Evolutionary conservation across 345 rosid genomes (phyloP).

Genomic region (Populus deltoides): DNA sequence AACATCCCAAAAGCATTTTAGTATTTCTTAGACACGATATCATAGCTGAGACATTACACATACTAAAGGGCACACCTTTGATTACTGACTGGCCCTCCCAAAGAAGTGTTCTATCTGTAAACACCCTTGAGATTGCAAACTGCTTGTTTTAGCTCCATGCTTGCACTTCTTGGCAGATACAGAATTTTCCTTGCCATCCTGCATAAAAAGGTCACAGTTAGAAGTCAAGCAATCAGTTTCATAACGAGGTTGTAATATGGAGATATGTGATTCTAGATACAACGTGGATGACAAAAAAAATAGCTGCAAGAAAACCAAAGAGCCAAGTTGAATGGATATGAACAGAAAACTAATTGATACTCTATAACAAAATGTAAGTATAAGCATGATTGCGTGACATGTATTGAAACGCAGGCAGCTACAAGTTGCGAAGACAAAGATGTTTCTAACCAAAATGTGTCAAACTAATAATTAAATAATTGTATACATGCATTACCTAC

Average conservation of each 20-base stretch:
- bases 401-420: background rate
- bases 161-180: conserved; percentile 58
- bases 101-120: conserved; percentile 88
- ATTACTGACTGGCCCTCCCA: conserved; percentile 49
- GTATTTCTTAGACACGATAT: background rate
- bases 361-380: background rate
- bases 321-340: background rate
- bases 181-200: conserved; percentile 48
- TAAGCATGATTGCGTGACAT: background rate
- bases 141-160: conserved; percentile 44
- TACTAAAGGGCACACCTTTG: background rate
- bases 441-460: background rate
- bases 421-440: too few species aligned
- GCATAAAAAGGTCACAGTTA: conserved; percentile 8
- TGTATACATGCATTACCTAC: conserved; percentile 34
- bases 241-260: background rate
- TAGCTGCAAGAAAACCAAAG: background rate
- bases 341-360: background rate
- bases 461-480: background rate
- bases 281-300: background rate
- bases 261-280: background rate
- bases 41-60: background rate
- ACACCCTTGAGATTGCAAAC: conserved; percentile 56
- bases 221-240: background rate
- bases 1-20: background rate